Evolutionary conservation across 495 filamentous ascomycete genomes (phyloP).

Genomic region (Penicillium cataractarum): DNA sequence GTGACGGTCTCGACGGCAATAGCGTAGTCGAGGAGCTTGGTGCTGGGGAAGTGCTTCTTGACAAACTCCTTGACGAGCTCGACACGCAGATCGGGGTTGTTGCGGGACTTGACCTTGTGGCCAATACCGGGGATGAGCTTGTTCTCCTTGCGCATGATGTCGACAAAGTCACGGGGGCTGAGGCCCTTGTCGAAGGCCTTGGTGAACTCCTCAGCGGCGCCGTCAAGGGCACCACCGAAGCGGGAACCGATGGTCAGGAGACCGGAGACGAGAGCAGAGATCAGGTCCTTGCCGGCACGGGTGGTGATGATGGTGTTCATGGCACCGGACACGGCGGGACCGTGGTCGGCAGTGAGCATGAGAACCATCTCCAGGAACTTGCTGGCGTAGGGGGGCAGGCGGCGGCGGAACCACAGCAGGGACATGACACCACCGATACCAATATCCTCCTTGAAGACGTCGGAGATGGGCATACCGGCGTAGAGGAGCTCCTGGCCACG

Average conservation of each 20-base stretch:
- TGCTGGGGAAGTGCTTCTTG: conserved; percentile 92
- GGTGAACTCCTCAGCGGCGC: conserved; percentile 97
- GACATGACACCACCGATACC: conserved; percentile 99
- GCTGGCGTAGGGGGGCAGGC: conserved; percentile 92
- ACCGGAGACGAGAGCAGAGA: conserved; percentile 92
- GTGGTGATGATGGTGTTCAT: conserved; percentile 99
- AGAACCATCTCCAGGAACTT: conserved; percentile 99
- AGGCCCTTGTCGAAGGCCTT: conserved; percentile 97
- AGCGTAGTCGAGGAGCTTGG: conserved; percentile 97
- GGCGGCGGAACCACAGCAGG: conserved; percentile 98
- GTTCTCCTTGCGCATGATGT: conserved; percentile 98
- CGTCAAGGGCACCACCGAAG: conserved; percentile 97
- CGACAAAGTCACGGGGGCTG: conserved; percentile 97
- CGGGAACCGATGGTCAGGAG: conserved; percentile 97
- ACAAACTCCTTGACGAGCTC: conserved; percentile 99
- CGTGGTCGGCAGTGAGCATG: conserved; percentile 99
- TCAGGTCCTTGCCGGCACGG: conserved; percentile 97
- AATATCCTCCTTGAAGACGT: conserved; percentile 98
- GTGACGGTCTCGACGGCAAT: conserved; percentile 97
- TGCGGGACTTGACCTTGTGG: conserved; percentile 98
- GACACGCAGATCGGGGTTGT: conserved; percentile 99
- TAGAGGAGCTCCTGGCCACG: conserved; percentile 99
- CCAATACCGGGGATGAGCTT: conserved; percentile 99
- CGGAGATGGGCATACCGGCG: conserved; percentile 98
- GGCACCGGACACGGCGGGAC: conserved; percentile 96